phyloP scores from a whole-genome alignment of 2,329 filamentous ascomycete species.

The Huntiella savannae region DNA sequence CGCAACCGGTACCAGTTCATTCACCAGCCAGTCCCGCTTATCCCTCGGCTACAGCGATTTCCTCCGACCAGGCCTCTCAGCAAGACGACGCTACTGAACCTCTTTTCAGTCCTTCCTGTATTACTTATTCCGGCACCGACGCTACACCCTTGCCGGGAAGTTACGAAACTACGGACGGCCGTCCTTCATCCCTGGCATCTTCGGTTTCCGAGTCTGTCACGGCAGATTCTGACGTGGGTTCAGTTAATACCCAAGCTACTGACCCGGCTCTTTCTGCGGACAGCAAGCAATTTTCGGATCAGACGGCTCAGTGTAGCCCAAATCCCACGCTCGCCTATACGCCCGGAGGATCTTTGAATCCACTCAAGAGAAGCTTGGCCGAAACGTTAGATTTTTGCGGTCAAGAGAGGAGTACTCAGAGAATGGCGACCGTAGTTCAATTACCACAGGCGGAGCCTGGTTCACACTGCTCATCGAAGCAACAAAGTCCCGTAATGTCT shows the following conservation, averaged over 20 bases:
- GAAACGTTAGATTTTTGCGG: neutral
- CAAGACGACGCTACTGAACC: no score
- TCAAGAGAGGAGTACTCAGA: no score
- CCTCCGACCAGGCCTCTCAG: no score
- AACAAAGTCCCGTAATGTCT: neutral
- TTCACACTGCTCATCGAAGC: neutral
- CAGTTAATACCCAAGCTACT: constrained; percentile 5
- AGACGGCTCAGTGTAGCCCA: no score
- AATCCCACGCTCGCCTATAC: no score
- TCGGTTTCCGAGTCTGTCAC: neutral
- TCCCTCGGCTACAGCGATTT: no score
- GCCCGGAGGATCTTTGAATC: no score
- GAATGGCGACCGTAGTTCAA: no score
- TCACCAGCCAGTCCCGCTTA: no score
- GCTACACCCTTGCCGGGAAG: neutral
- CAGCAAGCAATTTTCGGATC: no score
- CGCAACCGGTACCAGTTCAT: no score
- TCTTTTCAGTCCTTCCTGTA: neutral
- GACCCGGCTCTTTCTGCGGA: constrained; percentile 1
- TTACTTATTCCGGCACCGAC: neutral
- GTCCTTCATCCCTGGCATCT: neutral
- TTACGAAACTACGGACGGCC: neutral
- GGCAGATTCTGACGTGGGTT: constrained; percentile 3
- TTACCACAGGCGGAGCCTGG: no score
- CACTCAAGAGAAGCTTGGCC: neutral